Conservation (phyloP, 2,329 filamentous ascomycete species). For the Sporothrix protearum region DNA sequence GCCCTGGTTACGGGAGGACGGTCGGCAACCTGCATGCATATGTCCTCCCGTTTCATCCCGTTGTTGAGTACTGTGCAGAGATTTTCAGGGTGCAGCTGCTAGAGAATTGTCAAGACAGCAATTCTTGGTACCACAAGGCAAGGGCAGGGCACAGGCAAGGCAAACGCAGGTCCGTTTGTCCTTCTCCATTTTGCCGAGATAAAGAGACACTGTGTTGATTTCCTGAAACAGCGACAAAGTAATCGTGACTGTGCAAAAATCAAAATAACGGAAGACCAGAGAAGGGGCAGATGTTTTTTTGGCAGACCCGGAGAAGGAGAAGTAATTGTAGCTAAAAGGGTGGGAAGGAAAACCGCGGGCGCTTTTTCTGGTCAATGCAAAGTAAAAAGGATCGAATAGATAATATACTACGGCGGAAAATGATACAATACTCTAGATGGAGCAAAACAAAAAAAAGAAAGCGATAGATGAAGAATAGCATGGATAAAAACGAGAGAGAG, state of each 20-base stretch:
- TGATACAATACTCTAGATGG: background rate
- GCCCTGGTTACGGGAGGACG: background rate
- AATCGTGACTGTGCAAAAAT: background rate
- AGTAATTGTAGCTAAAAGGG: background rate
- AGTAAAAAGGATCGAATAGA: background rate
- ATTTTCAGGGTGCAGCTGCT: background rate
- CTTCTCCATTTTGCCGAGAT: slow-evolving; percentile 7
- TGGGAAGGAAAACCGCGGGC: background rate
- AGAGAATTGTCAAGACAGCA: background rate
- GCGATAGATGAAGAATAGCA: background rate
- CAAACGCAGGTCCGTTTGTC: background rate
- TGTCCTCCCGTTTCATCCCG: background rate
- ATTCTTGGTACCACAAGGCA: background rate
- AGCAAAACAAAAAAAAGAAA: background rate
- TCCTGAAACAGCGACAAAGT: background rate
- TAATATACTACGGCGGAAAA: background rate
- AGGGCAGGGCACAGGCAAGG: background rate
- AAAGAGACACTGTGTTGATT: background rate
- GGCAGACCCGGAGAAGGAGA: background rate
- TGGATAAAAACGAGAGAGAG: background rate
- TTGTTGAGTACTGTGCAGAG: no score
- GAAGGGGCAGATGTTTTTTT: background rate
- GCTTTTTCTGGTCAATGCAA: background rate
- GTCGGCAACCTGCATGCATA: background rate
- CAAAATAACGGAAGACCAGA: background rate